Evolutionary conservation across 176 grass and related monocot genomes (phyloP), one percentile per base, ranked within the genome.

Genomic region (Rhynchospora breviuscula): DNA sequence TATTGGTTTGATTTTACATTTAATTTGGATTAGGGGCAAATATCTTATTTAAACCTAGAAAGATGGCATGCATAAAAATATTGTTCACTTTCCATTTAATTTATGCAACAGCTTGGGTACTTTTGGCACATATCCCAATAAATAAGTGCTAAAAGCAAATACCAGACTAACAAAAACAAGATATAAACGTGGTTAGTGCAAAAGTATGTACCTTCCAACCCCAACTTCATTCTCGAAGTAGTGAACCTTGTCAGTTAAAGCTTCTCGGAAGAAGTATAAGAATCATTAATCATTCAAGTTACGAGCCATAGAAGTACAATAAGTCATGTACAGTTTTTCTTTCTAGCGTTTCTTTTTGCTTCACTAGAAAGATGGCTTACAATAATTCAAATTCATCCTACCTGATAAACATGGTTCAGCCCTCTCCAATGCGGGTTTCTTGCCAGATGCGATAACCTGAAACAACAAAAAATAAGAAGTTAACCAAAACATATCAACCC

Each of bases 391-490:
- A 81, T 47, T 69, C 67, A 80, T 58, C 43, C 44, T 91, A 93
- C 95, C 89, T 54, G 88, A 89, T 81, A 98, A 89, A 83, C 93
- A 88, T 54, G 81, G 51, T 15, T 61, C 59, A 82, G 86, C 46
- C 68, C 69, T 85, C 87, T 88, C 86, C 80, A 87, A 67, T 82
- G 74, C 59, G 67, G 81, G 83, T 78, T 90, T 81, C 62, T 88
- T 84, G 79, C 95, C 95, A 49, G 92, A 98, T 87, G 95, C 89
- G 86, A 98, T 72, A 84, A 94, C 79, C 92, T 98, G 73, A 80
- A 12, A 70, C 33, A 53, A 60, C 9, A 25, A 84, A 78, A 83
- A 49, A 81, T 46, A 81, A 64, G 72, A 29, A 57, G 75, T 63
- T 60, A 88, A 84, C 49, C 49, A 83, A 54, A 51, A 86, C 53